phyloP scores from a whole-genome alignment of 805 yeast species.

The Barnettozyma pratensis region DNA sequence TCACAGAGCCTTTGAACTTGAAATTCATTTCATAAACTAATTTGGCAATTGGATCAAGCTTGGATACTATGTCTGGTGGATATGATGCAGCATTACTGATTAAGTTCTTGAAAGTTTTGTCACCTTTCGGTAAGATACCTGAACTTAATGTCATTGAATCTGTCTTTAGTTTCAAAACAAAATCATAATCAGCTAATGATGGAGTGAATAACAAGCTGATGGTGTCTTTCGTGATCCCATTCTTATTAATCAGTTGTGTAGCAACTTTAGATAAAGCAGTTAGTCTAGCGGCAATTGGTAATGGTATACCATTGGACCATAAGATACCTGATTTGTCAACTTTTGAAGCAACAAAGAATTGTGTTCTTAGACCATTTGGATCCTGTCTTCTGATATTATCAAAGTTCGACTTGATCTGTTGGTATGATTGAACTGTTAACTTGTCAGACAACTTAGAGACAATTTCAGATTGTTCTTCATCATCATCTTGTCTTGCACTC shows the following conservation, averaged over 20 bases:
- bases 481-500: constrained; percentile 40
- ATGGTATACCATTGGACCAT: constrained; percentile 63
- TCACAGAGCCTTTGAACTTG: constrained; percentile 60
- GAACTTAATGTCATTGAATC: constrained; percentile 39
- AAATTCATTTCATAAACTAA: constrained; percentile 55
- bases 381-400: constrained; percentile 66
- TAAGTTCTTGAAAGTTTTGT: constrained; percentile 57
- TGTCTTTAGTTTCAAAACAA: constrained; percentile 57
- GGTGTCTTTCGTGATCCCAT: constrained; percentile 38
- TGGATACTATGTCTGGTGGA: constrained; percentile 36
- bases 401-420: constrained; percentile 59
- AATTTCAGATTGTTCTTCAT: constrained; percentile 32
- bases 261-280: constrained; percentile 85
- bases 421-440: constrained; percentile 56
- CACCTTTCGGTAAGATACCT: constrained; percentile 40
- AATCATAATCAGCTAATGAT: constrained; percentile 78
- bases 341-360: constrained; percentile 77
- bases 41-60: constrained; percentile 57
- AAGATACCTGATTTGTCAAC: constrained; percentile 82
- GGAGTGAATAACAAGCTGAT: constrained; percentile 68
- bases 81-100: constrained; percentile 26
- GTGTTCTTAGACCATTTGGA: constrained; percentile 75
- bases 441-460: constrained; percentile 52
- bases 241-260: constrained; percentile 42
- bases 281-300: constrained; percentile 81